Evolutionary conservation across 163 green algal genomes (phyloP).

Genomic region (Chlamydomonas reinhardtii): DNA sequence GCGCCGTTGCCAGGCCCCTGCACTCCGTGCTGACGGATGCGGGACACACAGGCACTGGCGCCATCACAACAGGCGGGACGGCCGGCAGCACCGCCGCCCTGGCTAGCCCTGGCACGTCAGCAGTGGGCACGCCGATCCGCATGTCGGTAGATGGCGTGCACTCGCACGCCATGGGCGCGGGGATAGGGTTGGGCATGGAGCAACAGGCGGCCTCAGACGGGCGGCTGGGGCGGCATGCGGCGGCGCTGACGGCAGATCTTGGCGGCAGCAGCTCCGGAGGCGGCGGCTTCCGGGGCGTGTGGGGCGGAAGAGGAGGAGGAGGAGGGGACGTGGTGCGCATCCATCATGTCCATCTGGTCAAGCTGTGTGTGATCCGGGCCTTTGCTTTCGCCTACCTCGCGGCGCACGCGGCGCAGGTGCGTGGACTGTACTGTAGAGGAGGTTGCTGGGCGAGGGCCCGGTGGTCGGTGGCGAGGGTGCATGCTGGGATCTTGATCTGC

Average conservation of each 20-base stretch:
- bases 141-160: background rate
- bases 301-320: background rate
- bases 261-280: too few relatives aligned
- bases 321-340: background rate
- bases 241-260: background rate
- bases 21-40: too few relatives aligned
- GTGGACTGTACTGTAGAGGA: background rate
- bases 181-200: background rate
- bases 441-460: too few relatives aligned
- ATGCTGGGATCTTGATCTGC: too few relatives aligned
- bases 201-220: background rate
- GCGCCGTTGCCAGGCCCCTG: too few relatives aligned
- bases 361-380: constrained; percentile 34
- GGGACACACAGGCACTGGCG: too few relatives aligned
- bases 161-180: too few relatives aligned
- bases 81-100: too few relatives aligned
- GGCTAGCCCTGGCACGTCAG: too few relatives aligned
- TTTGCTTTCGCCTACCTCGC: constrained; percentile 25
- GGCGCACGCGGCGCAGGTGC: constrained; percentile 23
- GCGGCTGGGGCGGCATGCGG: background rate
- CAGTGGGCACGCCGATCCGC: too few relatives aligned
- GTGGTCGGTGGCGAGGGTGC: too few relatives aligned
- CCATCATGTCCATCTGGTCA: constrained; percentile 8
- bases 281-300: background rate
- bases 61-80: too few relatives aligned